These are phyloP conservation scores for Apiotrichum siamense DNA, from an alignment of 1,284 basidiomycete genomes.

Conservation along the genomic window DNA sequence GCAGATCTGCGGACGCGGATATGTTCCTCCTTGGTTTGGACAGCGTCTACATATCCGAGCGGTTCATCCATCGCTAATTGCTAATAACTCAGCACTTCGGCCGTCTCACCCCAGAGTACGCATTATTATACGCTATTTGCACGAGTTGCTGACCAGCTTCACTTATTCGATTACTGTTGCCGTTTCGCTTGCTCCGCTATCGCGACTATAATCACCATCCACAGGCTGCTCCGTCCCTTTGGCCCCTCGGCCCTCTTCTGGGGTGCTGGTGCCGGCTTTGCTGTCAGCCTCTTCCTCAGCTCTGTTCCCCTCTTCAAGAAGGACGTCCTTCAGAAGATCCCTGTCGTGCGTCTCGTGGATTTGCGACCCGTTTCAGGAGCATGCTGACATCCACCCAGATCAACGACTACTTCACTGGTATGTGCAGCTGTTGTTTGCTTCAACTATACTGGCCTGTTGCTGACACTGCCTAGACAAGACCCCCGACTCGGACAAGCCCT, in stretches of 20 bases:
- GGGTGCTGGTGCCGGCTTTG: conserved; percentile 40
- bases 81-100: conserved; percentile 25
- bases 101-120: conserved; percentile 33
- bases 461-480: conserved; percentile 32
- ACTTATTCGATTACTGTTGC: too few species aligned
- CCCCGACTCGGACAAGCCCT: conserved; percentile 47
- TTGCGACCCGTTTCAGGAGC: neutral
- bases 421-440: conserved; percentile 2
- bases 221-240: conserved; percentile 35
- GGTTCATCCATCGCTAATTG: too few species aligned
- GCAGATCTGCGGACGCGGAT: too few species aligned
- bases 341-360: conserved; percentile 29
- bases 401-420: conserved; percentile 31
- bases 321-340: conserved; percentile 44
- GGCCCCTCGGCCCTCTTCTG: conserved; percentile 31
- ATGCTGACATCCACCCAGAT: conserved; percentile 16
- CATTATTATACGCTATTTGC: too few species aligned
- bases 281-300: conserved; percentile 43
- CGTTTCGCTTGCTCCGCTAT: neutral
- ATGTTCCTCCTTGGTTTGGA: too few species aligned
- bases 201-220: too few species aligned
- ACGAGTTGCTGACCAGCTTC: too few species aligned
- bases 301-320: conserved; percentile 44
- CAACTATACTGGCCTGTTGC: neutral
- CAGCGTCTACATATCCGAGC: too few species aligned